A percentile compares a stretch with the other conserved stretches of the same genome.
phyloP scores from a whole-genome alignment of 2,329 filamentous ascomycete species.

The Fusarium sp. region DNA sequence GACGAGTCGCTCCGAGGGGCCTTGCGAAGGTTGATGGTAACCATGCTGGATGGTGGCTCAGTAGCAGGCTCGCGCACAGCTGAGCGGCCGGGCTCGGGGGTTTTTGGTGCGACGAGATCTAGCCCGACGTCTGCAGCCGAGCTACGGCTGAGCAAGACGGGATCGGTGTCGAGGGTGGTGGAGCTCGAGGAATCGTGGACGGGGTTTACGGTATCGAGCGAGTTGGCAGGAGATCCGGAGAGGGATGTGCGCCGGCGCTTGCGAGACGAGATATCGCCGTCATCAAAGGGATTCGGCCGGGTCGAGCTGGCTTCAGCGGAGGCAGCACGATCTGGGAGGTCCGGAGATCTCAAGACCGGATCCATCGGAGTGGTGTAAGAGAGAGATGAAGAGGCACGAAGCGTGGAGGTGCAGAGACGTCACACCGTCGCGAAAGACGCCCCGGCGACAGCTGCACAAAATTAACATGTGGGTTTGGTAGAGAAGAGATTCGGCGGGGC shows the following conservation, averaged over 20 bases:
- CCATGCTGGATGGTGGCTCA: conserved; percentile 66
- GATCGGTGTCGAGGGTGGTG: conserved; percentile 50
- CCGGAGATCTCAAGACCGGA: conserved; percentile 64
- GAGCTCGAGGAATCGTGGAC: conserved; percentile 53
- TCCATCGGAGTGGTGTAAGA: conserved; percentile 68
- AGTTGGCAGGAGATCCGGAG: conserved; percentile 69
- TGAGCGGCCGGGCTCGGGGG: conserved; percentile 56
- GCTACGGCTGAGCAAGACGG: conserved; percentile 46
- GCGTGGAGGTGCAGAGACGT: conserved; percentile 64
- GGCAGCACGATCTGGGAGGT: conserved; percentile 71
- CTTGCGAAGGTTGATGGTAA: conserved; percentile 74
- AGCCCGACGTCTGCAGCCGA: conserved; percentile 54
- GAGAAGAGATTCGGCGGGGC: conserved; percentile 39
- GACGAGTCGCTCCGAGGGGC: conserved; percentile 58
- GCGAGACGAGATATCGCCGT: conserved; percentile 68
- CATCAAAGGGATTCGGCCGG: conserved; percentile 76
- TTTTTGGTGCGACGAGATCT: conserved; percentile 61
- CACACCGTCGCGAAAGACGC: conserved; percentile 69
- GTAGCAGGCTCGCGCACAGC: conserved; percentile 51
- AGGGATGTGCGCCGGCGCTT: conserved; percentile 76
- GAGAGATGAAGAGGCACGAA: conserved; percentile 53
- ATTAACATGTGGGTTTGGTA: conserved; percentile 71
- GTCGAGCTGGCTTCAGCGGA: conserved; percentile 76
- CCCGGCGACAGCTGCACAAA: conserved; percentile 67
- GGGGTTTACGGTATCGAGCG: conserved; percentile 61